A percentile compares a stretch with the other conserved stretches of the same genome.
These are phyloP conservation scores for Aspergillus coremiiformis DNA, from an alignment of 495 filamentous ascomycete genomes.

Conservation along the genomic window DNA sequence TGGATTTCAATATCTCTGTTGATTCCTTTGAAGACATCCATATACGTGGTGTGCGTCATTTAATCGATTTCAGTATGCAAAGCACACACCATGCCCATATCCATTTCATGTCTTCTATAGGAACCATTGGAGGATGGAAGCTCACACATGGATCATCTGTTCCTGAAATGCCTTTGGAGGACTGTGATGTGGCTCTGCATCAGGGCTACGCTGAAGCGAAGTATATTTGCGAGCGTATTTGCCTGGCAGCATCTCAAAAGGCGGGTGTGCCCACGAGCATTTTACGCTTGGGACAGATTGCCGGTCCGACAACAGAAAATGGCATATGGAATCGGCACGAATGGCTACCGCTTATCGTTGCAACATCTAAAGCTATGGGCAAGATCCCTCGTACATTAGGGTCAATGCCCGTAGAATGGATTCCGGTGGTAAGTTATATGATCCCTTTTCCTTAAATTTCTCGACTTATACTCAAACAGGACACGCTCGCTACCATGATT, in stretches of 20 bases:
- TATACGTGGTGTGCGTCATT: slow-evolving; percentile 40
- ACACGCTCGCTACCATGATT: slow-evolving; percentile 12
- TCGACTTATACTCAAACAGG: slow-evolving; percentile 1
- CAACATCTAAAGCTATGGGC: slow-evolving; percentile 15
- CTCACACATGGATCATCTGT: slow-evolving; percentile 25
- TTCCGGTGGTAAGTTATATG: slow-evolving; percentile 10
- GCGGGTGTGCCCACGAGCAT: slow-evolving; percentile 37
- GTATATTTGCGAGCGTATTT: slow-evolving; percentile 43
- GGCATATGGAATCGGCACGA: slow-evolving; percentile 32
- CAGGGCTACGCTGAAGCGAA: slow-evolving; percentile 51
- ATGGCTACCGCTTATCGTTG: slow-evolving; percentile 27
- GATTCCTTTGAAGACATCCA: slow-evolving; percentile 49
- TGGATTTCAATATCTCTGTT: slow-evolving; percentile 53
- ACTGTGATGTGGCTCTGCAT: slow-evolving; percentile 24
- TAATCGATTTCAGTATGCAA: slow-evolving; percentile 42
- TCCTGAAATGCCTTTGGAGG: slow-evolving; percentile 39
- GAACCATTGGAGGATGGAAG: slow-evolving; percentile 26
- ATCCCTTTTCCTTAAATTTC: not conserved
- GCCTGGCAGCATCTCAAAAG: slow-evolving; percentile 34
- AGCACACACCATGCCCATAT: slow-evolving; percentile 38
- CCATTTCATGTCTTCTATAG: slow-evolving; percentile 49
- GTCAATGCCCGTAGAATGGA: slow-evolving; percentile 7
- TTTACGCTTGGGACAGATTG: slow-evolving; percentile 52
- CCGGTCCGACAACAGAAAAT: slow-evolving; percentile 31
- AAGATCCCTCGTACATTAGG: slow-evolving; percentile 10